phyloP scores from a whole-genome alignment of 1,284 basidiomycete species.

The Rhodofomes roseus region DNA sequence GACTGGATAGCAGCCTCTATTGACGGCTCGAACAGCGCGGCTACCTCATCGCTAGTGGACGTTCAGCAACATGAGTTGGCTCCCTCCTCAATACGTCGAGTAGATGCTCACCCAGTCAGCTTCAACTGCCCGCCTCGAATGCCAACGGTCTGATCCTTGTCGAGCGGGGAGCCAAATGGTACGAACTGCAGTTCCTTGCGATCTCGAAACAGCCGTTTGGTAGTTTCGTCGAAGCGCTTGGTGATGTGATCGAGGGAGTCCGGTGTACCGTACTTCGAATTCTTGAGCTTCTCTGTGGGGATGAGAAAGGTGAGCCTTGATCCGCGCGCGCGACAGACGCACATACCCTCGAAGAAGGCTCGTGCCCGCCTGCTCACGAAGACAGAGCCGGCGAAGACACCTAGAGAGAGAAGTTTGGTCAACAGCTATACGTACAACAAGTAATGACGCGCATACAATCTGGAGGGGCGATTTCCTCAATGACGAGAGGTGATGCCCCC shows the following conservation, averaged over 20 bases:
- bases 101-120: conserved; percentile 52
- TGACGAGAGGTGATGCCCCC: conserved; percentile 60
- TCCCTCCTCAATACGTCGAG: neutral
- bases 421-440: conserved; percentile 2
- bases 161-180: conserved; percentile 71
- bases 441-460: conserved; percentile 50
- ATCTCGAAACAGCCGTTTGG: conserved; percentile 72
- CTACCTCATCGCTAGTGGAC: conserved; percentile 48
- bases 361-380: conserved; percentile 72
- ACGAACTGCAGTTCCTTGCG: conserved; percentile 65
- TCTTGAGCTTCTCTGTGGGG: conserved; percentile 59
- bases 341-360: conserved; percentile 60
- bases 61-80: neutral
- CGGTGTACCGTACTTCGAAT: conserved; percentile 63
- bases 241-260: conserved; percentile 71
- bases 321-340: neutral
- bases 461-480: conserved; percentile 77
- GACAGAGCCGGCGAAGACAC: conserved; percentile 77
- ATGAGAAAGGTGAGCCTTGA: neutral
- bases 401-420: conserved; percentile 28
- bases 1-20: conserved; percentile 65
- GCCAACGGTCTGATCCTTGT: conserved; percentile 65
- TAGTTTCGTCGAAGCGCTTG: conserved; percentile 75
- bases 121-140: conserved; percentile 70
- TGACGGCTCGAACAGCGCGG: conserved; percentile 72